Conservation (phyloP, 805 yeast species). For the Kodamaea kakaduensis region DNA sequence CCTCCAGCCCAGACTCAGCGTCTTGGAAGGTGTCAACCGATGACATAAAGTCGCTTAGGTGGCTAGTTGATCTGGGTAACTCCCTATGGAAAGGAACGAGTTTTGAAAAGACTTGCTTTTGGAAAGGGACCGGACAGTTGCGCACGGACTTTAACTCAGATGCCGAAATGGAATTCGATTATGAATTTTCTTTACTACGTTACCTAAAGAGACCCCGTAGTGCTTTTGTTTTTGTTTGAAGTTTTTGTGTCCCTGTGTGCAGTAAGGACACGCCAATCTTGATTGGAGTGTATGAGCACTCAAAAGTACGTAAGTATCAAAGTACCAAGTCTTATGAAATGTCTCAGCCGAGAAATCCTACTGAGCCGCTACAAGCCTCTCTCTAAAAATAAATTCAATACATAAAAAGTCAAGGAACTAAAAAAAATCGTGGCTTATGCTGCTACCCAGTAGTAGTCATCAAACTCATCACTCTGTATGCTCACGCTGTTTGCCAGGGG, state of each 20-base stretch:
- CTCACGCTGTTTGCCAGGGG: constrained; percentile 7
- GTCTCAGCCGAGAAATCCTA: too few relatives aligned
- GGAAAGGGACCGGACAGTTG: too few relatives aligned
- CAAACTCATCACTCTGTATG: constrained; percentile 12
- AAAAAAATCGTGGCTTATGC: constrained; percentile 7
- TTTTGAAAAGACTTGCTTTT: too few relatives aligned
- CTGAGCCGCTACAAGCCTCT: too few relatives aligned
- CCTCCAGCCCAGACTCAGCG: constrained; percentile 11
- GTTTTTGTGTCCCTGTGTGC: constrained; percentile 1
- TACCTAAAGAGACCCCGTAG: too few relatives aligned
- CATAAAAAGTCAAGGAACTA: constrained; percentile 1
- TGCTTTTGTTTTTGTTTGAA: constrained; percentile 2
- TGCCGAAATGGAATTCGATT: too few relatives aligned
- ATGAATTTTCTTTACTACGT: too few relatives aligned
- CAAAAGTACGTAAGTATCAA: too few relatives aligned
- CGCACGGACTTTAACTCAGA: too few relatives aligned
- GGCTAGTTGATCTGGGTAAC: neutral
- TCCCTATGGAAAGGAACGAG: too few relatives aligned
- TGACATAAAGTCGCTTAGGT: constrained; percentile 8
- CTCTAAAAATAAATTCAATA: constrained; percentile 1
- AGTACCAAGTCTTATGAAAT: too few relatives aligned
- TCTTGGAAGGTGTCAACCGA: constrained; percentile 24
- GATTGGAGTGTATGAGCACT: too few relatives aligned
- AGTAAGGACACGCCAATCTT: constrained; percentile 3
- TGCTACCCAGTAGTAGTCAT: constrained; percentile 20